These are phyloP conservation scores for Blastomyces gilchristii DNA, from an alignment of 2,329 filamentous ascomycete species.

Conservation along the genomic window DNA sequence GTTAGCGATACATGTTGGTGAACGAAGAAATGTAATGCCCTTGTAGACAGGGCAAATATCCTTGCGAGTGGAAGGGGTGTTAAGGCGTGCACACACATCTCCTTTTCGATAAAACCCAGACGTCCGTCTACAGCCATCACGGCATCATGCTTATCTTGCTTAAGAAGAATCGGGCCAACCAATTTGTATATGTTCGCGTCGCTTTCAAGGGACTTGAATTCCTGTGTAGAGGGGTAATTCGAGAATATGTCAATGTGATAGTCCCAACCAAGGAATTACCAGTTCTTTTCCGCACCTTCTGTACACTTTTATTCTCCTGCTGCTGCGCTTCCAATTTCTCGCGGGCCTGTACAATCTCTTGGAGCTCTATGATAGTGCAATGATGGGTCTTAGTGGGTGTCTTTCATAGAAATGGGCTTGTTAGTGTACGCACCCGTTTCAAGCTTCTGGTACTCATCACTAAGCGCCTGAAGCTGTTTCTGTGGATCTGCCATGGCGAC, in stretches of 20 bases:
- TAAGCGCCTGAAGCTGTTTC: slow-evolving; percentile 67
- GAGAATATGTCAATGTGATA: neutral
- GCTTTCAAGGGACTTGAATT: slow-evolving; percentile 69
- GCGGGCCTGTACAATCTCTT: slow-evolving; percentile 62
- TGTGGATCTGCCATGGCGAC: slow-evolving; percentile 59
- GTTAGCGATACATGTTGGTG: neutral
- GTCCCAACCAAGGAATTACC: neutral
- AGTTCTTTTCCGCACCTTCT: slow-evolving; percentile 50
- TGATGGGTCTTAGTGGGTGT: neutral
- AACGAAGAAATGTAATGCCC: too few species aligned
- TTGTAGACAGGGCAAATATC: neutral
- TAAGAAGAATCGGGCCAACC: slow-evolving; percentile 80
- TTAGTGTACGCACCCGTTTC: slow-evolving; percentile 56
- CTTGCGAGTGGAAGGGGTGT: neutral
- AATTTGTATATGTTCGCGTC: slow-evolving; percentile 93
- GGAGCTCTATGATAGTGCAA: slow-evolving; percentile 55
- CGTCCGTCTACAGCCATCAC: slow-evolving; percentile 83
- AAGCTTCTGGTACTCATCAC: slow-evolving; percentile 77
- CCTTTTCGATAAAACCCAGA: slow-evolving; percentile 82
- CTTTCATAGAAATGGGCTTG: neutral
- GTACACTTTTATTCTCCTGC: slow-evolving; percentile 82
- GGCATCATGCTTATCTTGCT: slow-evolving; percentile 87
- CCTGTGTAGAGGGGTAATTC: slow-evolving; percentile 40
- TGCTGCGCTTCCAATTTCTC: slow-evolving; percentile 88
- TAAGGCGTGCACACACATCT: slow-evolving; percentile 59